Evolutionary conservation across 306 rosid species (phyloP).

Genomic region (Lathyrus tuberosus): DNA sequence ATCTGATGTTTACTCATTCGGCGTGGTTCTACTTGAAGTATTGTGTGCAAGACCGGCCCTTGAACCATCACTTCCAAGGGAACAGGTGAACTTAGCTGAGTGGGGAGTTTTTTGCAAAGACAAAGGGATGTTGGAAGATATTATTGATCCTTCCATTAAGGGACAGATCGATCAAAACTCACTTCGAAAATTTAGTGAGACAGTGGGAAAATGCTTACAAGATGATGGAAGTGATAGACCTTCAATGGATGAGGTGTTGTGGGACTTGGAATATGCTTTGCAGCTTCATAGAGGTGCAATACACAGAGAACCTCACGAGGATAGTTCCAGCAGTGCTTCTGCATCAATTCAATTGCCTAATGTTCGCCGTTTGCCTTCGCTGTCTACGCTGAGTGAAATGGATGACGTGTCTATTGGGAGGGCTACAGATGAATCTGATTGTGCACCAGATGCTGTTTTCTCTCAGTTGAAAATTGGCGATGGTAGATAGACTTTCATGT

Average conservation of each 20-base stretch:
- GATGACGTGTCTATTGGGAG: too few species aligned
- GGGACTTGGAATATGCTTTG: conserved; percentile 63
- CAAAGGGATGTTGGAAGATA: conserved; percentile 44
- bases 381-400: too few species aligned
- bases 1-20: conserved; percentile 65
- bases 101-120: conserved; percentile 55
- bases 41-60: conserved; percentile 59
- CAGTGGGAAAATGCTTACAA: conserved; percentile 47
- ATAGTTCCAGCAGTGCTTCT: too few species aligned
- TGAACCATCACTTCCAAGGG: conserved; percentile 39
- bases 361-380: too few species aligned
- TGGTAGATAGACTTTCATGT: too few species aligned
- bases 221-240: conserved; percentile 54
- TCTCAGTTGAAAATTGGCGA: too few species aligned
- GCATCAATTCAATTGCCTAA: too few species aligned
- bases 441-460: too few species aligned
- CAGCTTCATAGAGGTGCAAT: conserved; percentile 48
- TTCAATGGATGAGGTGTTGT: conserved; percentile 54
- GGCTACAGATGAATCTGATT: too few species aligned
- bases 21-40: conserved; percentile 61
- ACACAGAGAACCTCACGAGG: too few species aligned
- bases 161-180: conserved; percentile 47
- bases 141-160: conserved; percentile 50
- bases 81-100: conserved; percentile 54
- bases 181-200: conserved; percentile 47